phyloP scores from a whole-genome alignment of 306 rosid genomes.

The Fragaria ananassa region DNA sequence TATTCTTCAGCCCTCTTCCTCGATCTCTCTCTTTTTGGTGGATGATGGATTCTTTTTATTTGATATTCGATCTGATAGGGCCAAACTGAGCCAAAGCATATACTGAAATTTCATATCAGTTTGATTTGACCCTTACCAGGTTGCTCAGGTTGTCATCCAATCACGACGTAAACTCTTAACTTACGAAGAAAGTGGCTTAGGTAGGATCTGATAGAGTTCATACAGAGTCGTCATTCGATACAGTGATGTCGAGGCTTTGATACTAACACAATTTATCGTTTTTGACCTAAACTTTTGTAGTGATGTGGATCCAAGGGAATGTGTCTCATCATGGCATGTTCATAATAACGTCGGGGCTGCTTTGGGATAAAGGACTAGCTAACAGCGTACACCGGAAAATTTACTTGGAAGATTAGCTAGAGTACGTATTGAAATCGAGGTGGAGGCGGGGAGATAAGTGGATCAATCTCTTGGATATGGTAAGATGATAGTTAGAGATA shows the following conservation, averaged over 20 bases:
- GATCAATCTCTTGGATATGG: not conserved
- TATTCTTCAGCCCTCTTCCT: not conserved
- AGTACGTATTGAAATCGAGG: not conserved
- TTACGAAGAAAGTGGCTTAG: not conserved
- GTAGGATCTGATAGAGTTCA: not conserved
- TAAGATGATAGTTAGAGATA: no score
- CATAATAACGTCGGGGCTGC: no score
- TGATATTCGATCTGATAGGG: not conserved
- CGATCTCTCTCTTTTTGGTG: not conserved
- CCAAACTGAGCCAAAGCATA: not conserved
- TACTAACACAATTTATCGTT: not conserved
- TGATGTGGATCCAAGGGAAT: no score
- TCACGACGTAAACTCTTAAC: not conserved
- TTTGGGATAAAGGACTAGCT: no score
- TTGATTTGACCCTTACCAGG: not conserved
- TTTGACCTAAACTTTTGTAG: no score
- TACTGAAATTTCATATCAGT: not conserved
- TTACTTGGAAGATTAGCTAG: not conserved
- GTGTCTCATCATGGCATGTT: no score
- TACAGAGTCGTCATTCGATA: not conserved
- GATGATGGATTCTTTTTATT: not conserved
- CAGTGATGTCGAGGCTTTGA: not conserved
- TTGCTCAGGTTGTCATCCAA: not conserved
- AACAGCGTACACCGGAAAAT: no score
- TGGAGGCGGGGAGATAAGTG: not conserved